Evolutionary conservation across 2,329 filamentous ascomycete genomes (phyloP).

Genomic region (Aspergillus caelatus): DNA sequence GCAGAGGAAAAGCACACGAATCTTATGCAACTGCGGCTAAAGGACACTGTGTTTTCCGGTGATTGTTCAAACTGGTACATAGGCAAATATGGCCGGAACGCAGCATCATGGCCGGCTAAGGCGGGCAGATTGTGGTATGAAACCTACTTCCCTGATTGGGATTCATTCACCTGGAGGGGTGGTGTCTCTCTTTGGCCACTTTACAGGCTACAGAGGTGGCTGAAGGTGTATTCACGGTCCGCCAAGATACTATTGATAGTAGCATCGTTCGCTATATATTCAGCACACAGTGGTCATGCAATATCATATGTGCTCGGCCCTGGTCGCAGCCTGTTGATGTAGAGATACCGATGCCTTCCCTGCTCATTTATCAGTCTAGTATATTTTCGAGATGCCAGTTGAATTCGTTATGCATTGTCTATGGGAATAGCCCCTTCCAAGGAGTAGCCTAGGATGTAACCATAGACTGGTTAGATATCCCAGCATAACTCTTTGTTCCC

Average conservation of each 20-base stretch:
- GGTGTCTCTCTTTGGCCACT: background rate
- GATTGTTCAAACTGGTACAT: conserved; percentile 50
- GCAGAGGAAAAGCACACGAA: conserved; percentile 33
- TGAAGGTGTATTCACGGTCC: background rate
- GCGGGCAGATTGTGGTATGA: conserved; percentile 9
- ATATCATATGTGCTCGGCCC: no score
- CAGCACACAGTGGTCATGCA: no score
- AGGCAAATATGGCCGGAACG: conserved; percentile 39
- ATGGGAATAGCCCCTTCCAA: no score
- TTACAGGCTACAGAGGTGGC: background rate
- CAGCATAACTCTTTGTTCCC: no score
- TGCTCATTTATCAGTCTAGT: no score
- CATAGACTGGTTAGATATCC: fast-evolving
- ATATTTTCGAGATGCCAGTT: no score
- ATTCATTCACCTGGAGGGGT: background rate
- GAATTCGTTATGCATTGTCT: no score
- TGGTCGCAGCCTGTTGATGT: no score
- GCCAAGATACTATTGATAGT: no score
- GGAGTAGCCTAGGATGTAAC: no score
- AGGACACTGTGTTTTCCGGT: conserved; percentile 35
- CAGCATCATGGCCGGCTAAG: conserved; percentile 41
- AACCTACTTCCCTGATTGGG: background rate
- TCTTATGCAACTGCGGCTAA: conserved; percentile 30
- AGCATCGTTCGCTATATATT: no score
- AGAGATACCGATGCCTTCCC: no score